Base-by-base conservation (phyloP, 1,284 basidiomycete genomes). In the Melampsora americana region DNA sequence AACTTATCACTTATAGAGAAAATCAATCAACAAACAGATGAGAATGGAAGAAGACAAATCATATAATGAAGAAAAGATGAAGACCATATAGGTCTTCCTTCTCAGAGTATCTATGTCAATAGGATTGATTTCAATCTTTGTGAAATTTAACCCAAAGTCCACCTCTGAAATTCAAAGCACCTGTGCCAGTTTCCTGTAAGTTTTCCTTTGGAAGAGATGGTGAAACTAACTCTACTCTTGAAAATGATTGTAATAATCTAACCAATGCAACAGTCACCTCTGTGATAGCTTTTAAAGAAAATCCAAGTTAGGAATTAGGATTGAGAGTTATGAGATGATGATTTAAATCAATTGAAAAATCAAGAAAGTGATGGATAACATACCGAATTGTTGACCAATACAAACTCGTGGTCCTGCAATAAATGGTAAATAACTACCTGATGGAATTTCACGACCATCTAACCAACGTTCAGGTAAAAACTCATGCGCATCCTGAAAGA, bases 211-310 rank as follows among this genome's bases (percentile, higher is more conserved):
- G 65, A 16, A 44, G 26, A 11, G 11, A 11, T 11, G 46, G 20
- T 11, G 11, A 11, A 48, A 66, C 87, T 42, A 90, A 82, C 11
- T 85, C 84, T 79, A 90, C 87, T 1, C 84, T 83, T 77, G 87
- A 86, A 79, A 88, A 90, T 30, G 85, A 84, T 79, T 91, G 89
- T 65, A 91, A 80, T 35, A 91, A 81, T 39, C 88, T 85, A 12
- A 88, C 86, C 48, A 91, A 85, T 82, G 90, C 88, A 80, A 87
- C 90, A 2, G 88, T 87, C 64, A 88, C 87, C 81, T 91, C 88
- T 80, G 90, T 90, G 78, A 88, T 88, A 3, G 89, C 71, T 73
- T n/a, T n/a, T n/a, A n/a, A 53, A 12, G 39, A 11, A 53, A 11
- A 39, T n/a, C 12, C 7, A 62, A 64, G 48, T 48, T 11, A 48